Evolutionary conservation across 2,329 filamentous ascomycete species (phyloP).

Genomic region (Davidsoniella neocaledoniae): DNA sequence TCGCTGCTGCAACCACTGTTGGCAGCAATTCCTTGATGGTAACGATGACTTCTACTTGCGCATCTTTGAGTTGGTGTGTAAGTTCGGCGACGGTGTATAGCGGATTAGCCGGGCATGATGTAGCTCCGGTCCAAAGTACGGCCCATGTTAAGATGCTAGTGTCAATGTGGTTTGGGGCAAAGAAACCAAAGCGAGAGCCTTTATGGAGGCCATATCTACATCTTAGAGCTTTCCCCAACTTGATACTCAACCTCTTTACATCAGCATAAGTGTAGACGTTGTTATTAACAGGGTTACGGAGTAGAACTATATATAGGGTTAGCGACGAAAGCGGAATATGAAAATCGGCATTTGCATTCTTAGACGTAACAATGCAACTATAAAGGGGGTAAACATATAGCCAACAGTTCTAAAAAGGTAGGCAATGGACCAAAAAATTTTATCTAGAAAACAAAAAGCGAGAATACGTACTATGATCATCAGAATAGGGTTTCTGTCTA

Average conservation of each 20-base stretch:
- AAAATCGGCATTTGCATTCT: neutral
- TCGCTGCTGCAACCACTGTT: conserved; percentile 49
- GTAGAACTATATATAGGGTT: conserved; percentile 42
- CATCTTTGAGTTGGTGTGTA: conserved; percentile 67
- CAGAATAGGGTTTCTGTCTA: conserved; percentile 45
- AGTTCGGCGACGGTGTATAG: conserved; percentile 73
- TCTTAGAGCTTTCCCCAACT: conserved; percentile 69
- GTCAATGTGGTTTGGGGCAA: conserved; percentile 75
- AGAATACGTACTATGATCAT: conserved; percentile 49
- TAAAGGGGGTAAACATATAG: neutral
- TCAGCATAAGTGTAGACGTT: conserved; percentile 53
- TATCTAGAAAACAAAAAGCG: no score
- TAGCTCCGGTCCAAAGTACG: conserved; percentile 65
- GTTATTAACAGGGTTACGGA: conserved; percentile 56
- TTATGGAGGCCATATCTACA: conserved; percentile 62
- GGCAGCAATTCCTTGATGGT: conserved; percentile 55
- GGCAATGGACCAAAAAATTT: neutral
- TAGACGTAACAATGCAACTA: neutral
- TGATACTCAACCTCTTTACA: conserved; percentile 44
- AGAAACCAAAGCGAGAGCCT: conserved; percentile 69
- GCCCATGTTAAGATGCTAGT: conserved; percentile 64
- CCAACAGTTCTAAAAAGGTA: neutral
- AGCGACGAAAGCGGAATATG: conserved; percentile 1
- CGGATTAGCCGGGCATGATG: conserved; percentile 75
- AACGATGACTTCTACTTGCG: conserved; percentile 54